These are phyloP conservation scores for Hortaea sp. DNA, from an alignment of 2,329 filamentous ascomycete species.

Conservation along the genomic window DNA sequence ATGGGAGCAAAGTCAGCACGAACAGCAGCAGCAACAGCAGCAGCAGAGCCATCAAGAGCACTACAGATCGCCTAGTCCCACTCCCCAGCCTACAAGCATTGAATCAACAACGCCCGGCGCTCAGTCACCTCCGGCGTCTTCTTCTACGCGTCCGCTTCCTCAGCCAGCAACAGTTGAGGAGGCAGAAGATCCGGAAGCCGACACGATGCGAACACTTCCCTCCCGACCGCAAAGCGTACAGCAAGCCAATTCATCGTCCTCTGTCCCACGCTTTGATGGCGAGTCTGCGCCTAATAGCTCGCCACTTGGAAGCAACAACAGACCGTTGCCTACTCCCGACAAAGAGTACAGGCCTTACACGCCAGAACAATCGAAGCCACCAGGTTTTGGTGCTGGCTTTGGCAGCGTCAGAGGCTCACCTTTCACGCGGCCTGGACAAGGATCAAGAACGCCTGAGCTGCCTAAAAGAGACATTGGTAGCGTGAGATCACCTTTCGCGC, in stretches of 20 bases:
- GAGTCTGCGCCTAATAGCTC: conserved; percentile 9
- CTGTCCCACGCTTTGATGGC: conserved; percentile 6
- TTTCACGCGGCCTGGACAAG: neutral
- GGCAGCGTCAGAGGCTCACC: neutral
- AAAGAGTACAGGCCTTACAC: conserved; percentile 14
- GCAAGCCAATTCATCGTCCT: conserved; percentile 3
- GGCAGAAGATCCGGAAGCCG: conserved; percentile 1
- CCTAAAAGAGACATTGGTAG: neutral
- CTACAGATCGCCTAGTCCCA: too few species aligned
- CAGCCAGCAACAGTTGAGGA: conserved; percentile 15
- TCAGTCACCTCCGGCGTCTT: neutral
- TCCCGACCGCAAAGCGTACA: neutral
- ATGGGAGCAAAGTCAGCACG: conserved; percentile 34
- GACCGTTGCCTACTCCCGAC: conserved; percentile 18
- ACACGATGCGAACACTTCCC: neutral
- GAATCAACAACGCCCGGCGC: too few species aligned
- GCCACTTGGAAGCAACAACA: conserved; percentile 11
- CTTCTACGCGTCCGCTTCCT: conserved; percentile 41
- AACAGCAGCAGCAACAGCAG: neutral
- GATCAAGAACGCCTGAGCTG: neutral
- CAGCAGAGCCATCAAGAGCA: too few species aligned
- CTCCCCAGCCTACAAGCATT: too few species aligned
- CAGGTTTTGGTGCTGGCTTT: neutral
- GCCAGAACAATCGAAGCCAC: conserved; percentile 3
- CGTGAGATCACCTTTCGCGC: neutral